Base-by-base conservation (phyloP, 2,329 filamentous ascomycete genomes). In the Xenosphaeropsis pyriputrescens region DNA sequence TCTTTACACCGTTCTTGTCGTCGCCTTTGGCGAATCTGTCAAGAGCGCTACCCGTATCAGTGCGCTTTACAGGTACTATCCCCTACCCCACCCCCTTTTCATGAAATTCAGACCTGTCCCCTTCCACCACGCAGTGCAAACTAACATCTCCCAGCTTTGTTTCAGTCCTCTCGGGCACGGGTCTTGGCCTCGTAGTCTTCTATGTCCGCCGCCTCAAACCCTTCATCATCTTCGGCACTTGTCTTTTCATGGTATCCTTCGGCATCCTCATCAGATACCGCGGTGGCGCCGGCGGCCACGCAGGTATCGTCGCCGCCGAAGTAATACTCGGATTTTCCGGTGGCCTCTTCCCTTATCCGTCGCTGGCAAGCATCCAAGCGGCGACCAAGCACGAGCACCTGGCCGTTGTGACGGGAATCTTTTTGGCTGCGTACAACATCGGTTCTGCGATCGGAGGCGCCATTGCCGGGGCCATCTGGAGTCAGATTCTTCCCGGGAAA, bases 391-490 rank as follows among this genome's bases (percentile, higher is more conserved):
- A 69, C 43, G 63, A 69, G 47, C 62, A 79, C 46, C 60, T 80
- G 22, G 75, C 76, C 32, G 69, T 78, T 43, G 67, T 80, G 44
- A 80, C 74, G 0, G 73, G 68, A 31, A 53, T 79, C 14, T 79
- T 70, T 50, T 65, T 79, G 2, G 69, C 74, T 5, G 71, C 75
- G 29, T 64, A 70, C 44, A 69, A 68, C 42, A 65, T 80, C 41
- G 77, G 75, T 31, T 67, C 65, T 15, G 71, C 73, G 1, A 58
- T 78, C 5, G 75, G 75, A 2, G 64, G 62, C 2, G 68, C 75
- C 6, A 65, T 82, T 35, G 68, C 76, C 1, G 67, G 67, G 0
- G 75, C 75, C 8, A 72, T 83, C 43, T 83, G 76, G 76, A 72
- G 68, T 0, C 64, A 67, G 42, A 65, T 68, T 1, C 70, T 82